These are phyloP conservation scores for Dalbergia cultrata DNA, from an alignment of 306 rosid species.

Conservation along the genomic window DNA sequence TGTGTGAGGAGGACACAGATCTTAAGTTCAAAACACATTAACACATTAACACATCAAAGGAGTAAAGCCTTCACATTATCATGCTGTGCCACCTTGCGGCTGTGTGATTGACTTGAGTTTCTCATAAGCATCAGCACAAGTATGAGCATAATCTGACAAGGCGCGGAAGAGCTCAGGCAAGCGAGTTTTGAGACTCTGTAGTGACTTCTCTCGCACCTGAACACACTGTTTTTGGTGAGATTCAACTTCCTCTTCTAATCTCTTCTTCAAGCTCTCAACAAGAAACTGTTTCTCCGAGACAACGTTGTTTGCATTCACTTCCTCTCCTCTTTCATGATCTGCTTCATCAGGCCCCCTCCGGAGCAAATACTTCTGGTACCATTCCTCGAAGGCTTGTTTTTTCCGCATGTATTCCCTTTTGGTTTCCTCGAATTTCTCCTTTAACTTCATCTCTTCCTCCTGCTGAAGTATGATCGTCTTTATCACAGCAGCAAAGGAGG, in stretches of 20 bases:
- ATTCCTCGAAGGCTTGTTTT: slow-evolving; percentile 72
- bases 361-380: slow-evolving; percentile 74
- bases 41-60: slow-evolving; percentile 37
- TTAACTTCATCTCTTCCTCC: slow-evolving; percentile 88
- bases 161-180: slow-evolving; percentile 86
- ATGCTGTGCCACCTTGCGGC: slow-evolving; percentile 48
- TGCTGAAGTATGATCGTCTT: slow-evolving; percentile 73
- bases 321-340: slow-evolving; percentile 71
- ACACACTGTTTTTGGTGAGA: slow-evolving; percentile 67
- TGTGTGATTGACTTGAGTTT: slow-evolving; percentile 59
- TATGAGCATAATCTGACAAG: slow-evolving; percentile 63
- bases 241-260: slow-evolving; percentile 76
- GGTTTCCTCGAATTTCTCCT: slow-evolving; percentile 78
- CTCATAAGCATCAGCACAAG: slow-evolving; percentile 69
- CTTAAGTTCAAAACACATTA: slow-evolving; percentile 41
- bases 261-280: slow-evolving; percentile 83
- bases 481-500: slow-evolving; percentile 81
- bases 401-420: slow-evolving; percentile 68
- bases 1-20: slow-evolving; percentile 35
- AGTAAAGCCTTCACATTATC: slow-evolving; percentile 31
- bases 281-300: slow-evolving; percentile 65
- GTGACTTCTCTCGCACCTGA: slow-evolving; percentile 85
- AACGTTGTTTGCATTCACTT: slow-evolving; percentile 64
- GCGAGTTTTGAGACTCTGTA: slow-evolving; percentile 74
- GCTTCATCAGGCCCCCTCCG: slow-evolving; percentile 60